Conservation (phyloP, 2,329 filamentous ascomycete genomes). For the Ascomycota sp. region DNA sequence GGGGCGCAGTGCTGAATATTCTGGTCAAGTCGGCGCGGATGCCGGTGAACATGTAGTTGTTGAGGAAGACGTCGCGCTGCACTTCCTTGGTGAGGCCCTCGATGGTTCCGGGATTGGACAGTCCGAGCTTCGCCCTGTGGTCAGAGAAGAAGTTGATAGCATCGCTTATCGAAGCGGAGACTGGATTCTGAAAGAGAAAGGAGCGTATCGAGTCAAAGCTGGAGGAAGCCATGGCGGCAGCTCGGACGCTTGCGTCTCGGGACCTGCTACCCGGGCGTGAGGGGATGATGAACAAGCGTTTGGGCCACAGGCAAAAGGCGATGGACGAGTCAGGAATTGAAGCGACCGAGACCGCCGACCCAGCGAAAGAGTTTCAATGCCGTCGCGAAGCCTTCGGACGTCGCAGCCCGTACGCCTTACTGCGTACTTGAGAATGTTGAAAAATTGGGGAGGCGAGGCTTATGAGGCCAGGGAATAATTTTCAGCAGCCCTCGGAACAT, state of each 20-base stretch:
- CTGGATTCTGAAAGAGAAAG: conserved; percentile 54
- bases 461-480: conserved; percentile 15
- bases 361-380: conserved; percentile 4
- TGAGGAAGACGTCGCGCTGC: conserved; percentile 87
- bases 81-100: conserved; percentile 83
- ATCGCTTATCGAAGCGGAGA: conserved; percentile 51
- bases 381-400: conserved; percentile 6
- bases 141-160: conserved; percentile 66
- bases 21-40: conserved; percentile 93
- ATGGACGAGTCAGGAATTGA: too few species aligned
- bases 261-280: conserved; percentile 8
- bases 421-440: too few species aligned
- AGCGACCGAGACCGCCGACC: too few species aligned
- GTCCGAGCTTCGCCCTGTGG: conserved; percentile 67
- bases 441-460: conserved; percentile 5
- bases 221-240: conserved; percentile 28
- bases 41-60: conserved; percentile 92
- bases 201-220: conserved; percentile 31
- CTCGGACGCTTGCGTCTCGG: conserved; percentile 5
- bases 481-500: too few species aligned
- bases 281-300: too few species aligned
- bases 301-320: too few species aligned
- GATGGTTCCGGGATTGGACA: conserved; percentile 81
- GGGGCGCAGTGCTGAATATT: conserved; percentile 76
- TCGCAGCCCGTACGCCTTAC: too few species aligned